Conservation (phyloP, 148 eudicot genomes). For the Spergularia bocconei region DNA sequence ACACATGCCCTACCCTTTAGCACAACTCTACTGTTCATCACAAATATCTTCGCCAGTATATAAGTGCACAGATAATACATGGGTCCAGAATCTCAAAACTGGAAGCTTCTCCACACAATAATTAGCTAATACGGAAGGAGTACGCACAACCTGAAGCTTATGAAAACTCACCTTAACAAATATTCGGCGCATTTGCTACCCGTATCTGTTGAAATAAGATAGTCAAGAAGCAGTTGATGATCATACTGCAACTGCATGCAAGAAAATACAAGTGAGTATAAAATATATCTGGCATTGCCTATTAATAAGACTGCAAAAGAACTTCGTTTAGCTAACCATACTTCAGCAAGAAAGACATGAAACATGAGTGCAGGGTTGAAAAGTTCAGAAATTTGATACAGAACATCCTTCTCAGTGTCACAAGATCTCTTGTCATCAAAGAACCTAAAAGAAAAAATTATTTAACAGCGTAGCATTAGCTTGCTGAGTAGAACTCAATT, state of each 20-base stretch:
- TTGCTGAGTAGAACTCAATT: neutral
- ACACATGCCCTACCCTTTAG: neutral
- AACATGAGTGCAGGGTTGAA: constrained; percentile 70
- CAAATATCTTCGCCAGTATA: neutral
- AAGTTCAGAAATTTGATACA: constrained; percentile 52
- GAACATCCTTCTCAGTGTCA: constrained; percentile 39
- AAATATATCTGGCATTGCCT: neutral
- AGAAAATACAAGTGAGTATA: neutral
- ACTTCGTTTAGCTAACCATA: constrained; percentile 1
- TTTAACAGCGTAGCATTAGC: neutral
- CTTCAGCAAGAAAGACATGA: constrained; percentile 82
- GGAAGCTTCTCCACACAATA: neutral
- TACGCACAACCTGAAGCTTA: neutral
- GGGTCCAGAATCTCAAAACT: neutral
- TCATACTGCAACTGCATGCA: constrained; percentile 77
- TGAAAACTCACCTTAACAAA: constrained; percentile 56
- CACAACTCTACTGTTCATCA: neutral
- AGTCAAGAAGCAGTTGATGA: constrained; percentile 93
- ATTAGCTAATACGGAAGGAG: neutral
- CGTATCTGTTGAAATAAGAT: constrained; percentile 83
- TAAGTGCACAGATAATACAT: constrained; percentile 1
- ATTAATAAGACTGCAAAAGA: neutral
- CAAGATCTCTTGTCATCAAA: constrained; percentile 26
- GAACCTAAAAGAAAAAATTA: constrained; percentile 31
- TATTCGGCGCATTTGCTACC: constrained; percentile 85